Evolutionary conservation across 2,329 filamentous ascomycete genomes (phyloP), one percentile per base, ranked within the genome.

Genomic region (Macroventuria anomochaeta): DNA sequence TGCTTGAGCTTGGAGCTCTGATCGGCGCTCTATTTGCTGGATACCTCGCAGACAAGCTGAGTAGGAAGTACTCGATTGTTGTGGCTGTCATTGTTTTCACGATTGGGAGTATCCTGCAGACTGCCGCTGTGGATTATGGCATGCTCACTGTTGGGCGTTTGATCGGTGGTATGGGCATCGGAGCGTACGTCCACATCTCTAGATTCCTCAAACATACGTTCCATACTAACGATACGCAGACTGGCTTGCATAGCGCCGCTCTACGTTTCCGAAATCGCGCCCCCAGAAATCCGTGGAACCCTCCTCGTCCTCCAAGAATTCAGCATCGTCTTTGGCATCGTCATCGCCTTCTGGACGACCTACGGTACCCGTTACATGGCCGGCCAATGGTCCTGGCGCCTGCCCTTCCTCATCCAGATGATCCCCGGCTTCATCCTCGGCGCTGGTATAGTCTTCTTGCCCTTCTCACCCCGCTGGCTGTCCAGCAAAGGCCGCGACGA

Each of bases 391-490:
- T 67, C 79, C 3, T 82, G 76, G 61, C 72, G 79, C 6, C 69
- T 83, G 0, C 80, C 80, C 0, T 81, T 81, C 51, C 69, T 76
- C 3, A 66, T 82, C 5, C 80, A 82, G 49, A 77, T 79, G 53
- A 61, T 77, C 4, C 73, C 75, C 4, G 76, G 76, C 8, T 58
- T 76, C 3, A 64, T 74, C 52, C 63, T 78, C 23, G 70, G 75
- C 38, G 37, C 64, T 25, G 77, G 78, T 7, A 79, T 82, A 21
- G 56, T 71, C 20, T 75, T 81, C 55, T 73, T 84, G 33, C 83
- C 83, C 0, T 84, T 80, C 61, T 84, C 82, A 0, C 83, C 83
- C 0, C 75, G 83, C 25, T 85, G 82, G 77, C 76, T 85, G 0
- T 77, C 76, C 7, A 76, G 75, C 33, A 68, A 70, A 57, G 67